Evolutionary conservation across 176 grass and related monocot species (phyloP), one percentile per base, ranked within the genome.

Genomic region (Puya raimondii): DNA sequence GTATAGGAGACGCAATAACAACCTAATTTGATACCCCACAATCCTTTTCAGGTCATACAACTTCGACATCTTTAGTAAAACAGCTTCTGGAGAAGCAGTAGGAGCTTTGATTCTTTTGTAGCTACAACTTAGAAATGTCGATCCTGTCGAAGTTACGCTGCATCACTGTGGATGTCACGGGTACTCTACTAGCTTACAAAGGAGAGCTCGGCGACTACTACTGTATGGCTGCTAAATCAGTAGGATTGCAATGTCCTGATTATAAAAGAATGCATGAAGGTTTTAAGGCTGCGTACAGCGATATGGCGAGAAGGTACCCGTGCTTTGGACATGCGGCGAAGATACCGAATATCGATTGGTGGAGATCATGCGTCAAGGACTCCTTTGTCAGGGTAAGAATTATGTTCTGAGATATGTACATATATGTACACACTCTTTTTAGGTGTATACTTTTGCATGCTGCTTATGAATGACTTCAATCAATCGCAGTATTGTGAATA

Each of bases 161-260:
- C 76, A 79, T 99, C 64, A 99, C 94, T 21, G 71, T 99, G 47
- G 90, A 99, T 83, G 94, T 99, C 11, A 99, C 94, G 15, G 94
- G 94, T n/a, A 99, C 94, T 72, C 70, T 93, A 12, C 73, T 99
- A 63, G 90, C 94, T 75, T 93, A 99, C 72, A 99, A 99, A 86
- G 90, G 94, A 64, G 80, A 92, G 27, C 88, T 99, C 71, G 94
- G 94, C 57, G 94, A 99, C 81, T 99, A 93, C 81, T 99, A 99
- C 63, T 93, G 94, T 73, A 91, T 93, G 94, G 94, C 94, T 63
- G 94, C 94, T 15, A 99, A 99, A 77, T 66, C 87, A 23, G 87
- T 83, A 6, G 94, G 89, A 47, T 73, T 85, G 80, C 84, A 89
- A 64, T 99, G 94, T n/a, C 94, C 94, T n/a, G 90, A 99, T 48